phyloP scores from a whole-genome alignment of 2,329 filamentous ascomycete species.

The Dactylellina leptospora region DNA sequence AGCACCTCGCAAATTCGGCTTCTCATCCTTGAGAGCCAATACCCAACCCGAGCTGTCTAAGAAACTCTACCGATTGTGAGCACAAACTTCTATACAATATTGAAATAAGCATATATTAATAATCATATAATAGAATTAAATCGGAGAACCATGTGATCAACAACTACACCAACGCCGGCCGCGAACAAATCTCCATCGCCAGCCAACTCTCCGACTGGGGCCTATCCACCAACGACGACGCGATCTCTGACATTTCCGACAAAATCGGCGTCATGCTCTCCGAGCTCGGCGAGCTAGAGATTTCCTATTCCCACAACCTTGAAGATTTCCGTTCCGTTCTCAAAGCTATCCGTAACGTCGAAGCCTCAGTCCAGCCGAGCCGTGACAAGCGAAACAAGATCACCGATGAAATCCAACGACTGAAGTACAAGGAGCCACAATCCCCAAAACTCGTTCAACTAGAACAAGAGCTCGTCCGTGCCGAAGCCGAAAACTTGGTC shows the following conservation, averaged over 20 bases:
- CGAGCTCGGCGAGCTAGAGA: slow-evolving; percentile 94
- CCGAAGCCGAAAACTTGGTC: slow-evolving; percentile 93
- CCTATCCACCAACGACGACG: slow-evolving; percentile 86
- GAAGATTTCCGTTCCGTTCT: slow-evolving; percentile 84
- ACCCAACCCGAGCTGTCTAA: slow-evolving; percentile 88
- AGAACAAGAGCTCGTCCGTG: slow-evolving; percentile 94
- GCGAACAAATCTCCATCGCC: slow-evolving; percentile 84
- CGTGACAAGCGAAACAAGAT: slow-evolving; percentile 88
- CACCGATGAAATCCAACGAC: slow-evolving; percentile 86
- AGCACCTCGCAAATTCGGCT: slow-evolving; percentile 77
- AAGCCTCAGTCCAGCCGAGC: slow-evolving; percentile 92
- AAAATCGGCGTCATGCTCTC: slow-evolving; percentile 92
- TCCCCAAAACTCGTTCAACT: slow-evolving; percentile 81
- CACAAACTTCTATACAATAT: not conserved
- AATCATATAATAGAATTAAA: slow-evolving; percentile 70
- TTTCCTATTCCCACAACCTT: slow-evolving; percentile 81
- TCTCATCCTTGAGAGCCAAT: slow-evolving; percentile 83
- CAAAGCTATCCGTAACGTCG: slow-evolving; percentile 94
- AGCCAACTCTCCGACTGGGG: slow-evolving; percentile 96
- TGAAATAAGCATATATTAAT: not conserved
- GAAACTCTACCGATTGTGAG: slow-evolving; percentile 78
- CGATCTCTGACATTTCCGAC: slow-evolving; percentile 87
- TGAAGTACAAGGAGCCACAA: slow-evolving; percentile 91
- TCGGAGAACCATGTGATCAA: slow-evolving; percentile 87
- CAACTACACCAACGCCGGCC: slow-evolving; percentile 83